phyloP scores from a whole-genome alignment of 2,329 filamentous ascomycete genomes.

The Fusarium napiforme region DNA sequence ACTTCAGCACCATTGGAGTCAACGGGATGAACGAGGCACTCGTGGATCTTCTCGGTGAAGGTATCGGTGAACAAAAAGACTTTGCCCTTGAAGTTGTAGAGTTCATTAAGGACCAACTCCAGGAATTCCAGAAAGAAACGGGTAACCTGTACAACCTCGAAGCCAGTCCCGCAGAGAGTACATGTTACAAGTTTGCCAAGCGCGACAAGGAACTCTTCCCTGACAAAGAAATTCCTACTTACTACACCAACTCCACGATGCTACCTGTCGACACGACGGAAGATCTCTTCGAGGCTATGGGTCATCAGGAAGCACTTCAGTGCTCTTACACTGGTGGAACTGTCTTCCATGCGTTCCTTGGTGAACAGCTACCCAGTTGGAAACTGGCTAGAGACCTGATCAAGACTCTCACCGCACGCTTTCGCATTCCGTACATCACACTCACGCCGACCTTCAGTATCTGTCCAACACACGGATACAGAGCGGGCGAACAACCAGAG shows the following conservation, averaged over 20 bases:
- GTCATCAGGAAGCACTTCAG: conserved; percentile 35
- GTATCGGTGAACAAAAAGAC: neutral
- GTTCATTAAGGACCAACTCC: conserved; percentile 36
- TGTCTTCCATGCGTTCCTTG: conserved; percentile 41
- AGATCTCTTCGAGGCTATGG: conserved; percentile 37
- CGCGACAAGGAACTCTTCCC: conserved; percentile 37
- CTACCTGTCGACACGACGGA: conserved; percentile 38
- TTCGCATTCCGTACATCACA: conserved; percentile 38
- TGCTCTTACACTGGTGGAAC: conserved; percentile 41
- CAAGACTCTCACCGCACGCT: conserved; percentile 34
- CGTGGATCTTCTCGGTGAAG: conserved; percentile 8
- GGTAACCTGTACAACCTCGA: conserved; percentile 39
- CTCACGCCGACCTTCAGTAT: conserved; percentile 42
- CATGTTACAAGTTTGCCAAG: conserved; percentile 40
- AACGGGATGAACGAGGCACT: conserved; percentile 41
- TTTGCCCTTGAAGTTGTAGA: conserved; percentile 32
- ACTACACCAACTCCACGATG: conserved; percentile 43
- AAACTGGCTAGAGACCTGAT: conserved; percentile 33
- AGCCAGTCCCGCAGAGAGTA: conserved; percentile 40
- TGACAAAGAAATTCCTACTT: neutral
- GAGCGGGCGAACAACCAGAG: conserved; percentile 27
- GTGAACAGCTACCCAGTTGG: conserved; percentile 35
- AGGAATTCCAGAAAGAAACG: conserved; percentile 33
- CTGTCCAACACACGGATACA: conserved; percentile 35
- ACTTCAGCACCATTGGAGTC: conserved; percentile 41